phyloP scores from a whole-genome alignment of 257 asterid genomes.

The Solanum rostratum region DNA sequence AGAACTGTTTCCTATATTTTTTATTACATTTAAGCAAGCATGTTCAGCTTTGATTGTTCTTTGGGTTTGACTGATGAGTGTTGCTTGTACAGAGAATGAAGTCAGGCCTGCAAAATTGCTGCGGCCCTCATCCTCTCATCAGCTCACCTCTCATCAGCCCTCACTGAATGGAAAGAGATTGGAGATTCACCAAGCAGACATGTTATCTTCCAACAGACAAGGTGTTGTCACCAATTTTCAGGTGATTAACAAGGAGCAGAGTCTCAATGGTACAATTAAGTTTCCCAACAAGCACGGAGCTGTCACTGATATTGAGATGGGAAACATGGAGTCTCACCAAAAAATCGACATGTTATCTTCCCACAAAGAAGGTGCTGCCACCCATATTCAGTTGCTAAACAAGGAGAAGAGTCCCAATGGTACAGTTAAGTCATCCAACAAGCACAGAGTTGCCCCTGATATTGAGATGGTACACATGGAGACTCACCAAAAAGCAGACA shows the following conservation, averaged over 20 bases:
- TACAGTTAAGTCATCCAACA: slow-evolving; percentile 18
- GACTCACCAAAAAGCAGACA: slow-evolving; percentile 11
- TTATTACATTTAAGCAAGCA: not conserved
- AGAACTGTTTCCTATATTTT: not conserved
- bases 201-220: slow-evolving; percentile 20
- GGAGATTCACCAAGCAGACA: slow-evolving; percentile 18
- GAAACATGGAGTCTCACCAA: slow-evolving; percentile 8
- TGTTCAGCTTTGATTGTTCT: slow-evolving; percentile 1
- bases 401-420: slow-evolving; percentile 33
- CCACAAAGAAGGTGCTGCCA: slow-evolving; percentile 16
- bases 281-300: slow-evolving; percentile 12
- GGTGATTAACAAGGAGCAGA: slow-evolving; percentile 13
- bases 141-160: slow-evolving; percentile 20
- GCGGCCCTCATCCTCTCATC: slow-evolving; percentile 24
- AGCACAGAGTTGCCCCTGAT: slow-evolving; percentile 12
- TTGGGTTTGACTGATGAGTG: slow-evolving; percentile 14
- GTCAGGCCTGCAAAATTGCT: slow-evolving; percentile 41
- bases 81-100: slow-evolving; percentile 51
- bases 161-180: slow-evolving; percentile 43
- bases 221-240: slow-evolving; percentile 10
- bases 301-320: slow-evolving; percentile 15
- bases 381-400: slow-evolving; percentile 8
- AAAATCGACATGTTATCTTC: slow-evolving; percentile 15
- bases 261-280: slow-evolving; percentile 37
- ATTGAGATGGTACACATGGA: slow-evolving; percentile 15